These are phyloP conservation scores for Fagopyrum tataricum DNA, from an alignment of 148 eudicot genomes.

Conservation along the genomic window DNA sequence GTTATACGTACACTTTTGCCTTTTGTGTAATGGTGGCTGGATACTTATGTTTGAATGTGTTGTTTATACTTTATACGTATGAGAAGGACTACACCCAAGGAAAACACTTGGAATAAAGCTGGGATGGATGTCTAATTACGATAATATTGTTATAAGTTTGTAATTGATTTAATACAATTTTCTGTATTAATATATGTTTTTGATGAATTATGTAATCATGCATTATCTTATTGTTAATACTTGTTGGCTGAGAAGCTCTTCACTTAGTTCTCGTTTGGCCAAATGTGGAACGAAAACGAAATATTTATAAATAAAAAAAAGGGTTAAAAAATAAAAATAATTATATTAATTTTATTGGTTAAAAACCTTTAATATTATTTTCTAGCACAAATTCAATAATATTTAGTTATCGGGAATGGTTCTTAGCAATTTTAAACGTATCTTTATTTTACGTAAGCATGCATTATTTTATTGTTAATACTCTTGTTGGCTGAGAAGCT, in stretches of 20 bases:
- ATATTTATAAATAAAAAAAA: too few relatives aligned
- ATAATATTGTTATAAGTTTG: not conserved
- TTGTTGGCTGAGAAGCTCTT: not conserved
- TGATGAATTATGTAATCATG: not conserved
- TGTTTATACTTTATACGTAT: conserved; percentile 10
- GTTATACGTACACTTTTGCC: not conserved
- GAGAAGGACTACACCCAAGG: not conserved
- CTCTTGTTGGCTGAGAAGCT: too few relatives aligned
- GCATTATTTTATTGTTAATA: too few relatives aligned
- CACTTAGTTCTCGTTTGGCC: too few relatives aligned
- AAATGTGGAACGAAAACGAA: too few relatives aligned
- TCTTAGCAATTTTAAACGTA: too few relatives aligned
- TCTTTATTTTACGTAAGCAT: too few relatives aligned
- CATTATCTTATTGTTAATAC: not conserved
- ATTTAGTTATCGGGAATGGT: too few relatives aligned
- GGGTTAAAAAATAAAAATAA: too few relatives aligned
- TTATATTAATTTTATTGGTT: not conserved
- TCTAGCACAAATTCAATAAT: too few relatives aligned
- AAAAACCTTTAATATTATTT: too few relatives aligned
- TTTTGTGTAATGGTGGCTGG: not conserved
- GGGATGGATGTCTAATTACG: not conserved
- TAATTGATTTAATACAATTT: not conserved
- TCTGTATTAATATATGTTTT: not conserved
- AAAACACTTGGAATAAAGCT: conserved; percentile 1
- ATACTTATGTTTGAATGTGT: conserved; percentile 4